Conservation (phyloP, 352 stramenopile genomes). For the Phytopythium aichiense region DNA sequence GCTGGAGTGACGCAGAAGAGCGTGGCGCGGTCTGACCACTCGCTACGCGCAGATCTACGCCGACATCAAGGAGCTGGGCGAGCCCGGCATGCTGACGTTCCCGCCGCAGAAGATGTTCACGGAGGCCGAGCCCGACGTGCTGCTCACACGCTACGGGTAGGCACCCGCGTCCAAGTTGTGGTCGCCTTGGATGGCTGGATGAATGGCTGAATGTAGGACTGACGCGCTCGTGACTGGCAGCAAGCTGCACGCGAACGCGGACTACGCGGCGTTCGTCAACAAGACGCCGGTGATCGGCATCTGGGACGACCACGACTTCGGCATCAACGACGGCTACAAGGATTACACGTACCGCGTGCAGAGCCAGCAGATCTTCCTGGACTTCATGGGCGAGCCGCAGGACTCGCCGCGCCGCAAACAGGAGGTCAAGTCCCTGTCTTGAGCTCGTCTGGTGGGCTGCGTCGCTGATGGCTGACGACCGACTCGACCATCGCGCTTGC, state of each 20-base stretch:
- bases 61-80: conserved; percentile 51
- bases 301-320: conserved; percentile 91
- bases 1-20: no score
- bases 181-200: background rate
- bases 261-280: conserved; percentile 60
- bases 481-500: no score
- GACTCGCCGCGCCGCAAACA: conserved; percentile 74
- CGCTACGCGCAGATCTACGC: conserved; percentile 54
- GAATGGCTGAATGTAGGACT: no score
- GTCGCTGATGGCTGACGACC: background rate
- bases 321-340: conserved; percentile 87
- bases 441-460: background rate
- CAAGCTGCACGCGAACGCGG: conserved; percentile 53
- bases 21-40: no score
- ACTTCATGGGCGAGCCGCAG: conserved; percentile 76
- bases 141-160: conserved; percentile 60
- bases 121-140: conserved; percentile 40
- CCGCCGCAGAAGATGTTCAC: conserved; percentile 57
- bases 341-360: conserved; percentile 64
- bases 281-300: conserved; percentile 78
- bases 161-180: background rate
- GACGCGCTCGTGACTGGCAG: conserved; percentile 21
- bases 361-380: conserved; percentile 82
- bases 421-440: conserved; percentile 27
- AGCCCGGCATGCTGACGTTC: conserved; percentile 34